Conservation (phyloP, 2,329 filamentous ascomycete species). For the Capronia coronata region DNA sequence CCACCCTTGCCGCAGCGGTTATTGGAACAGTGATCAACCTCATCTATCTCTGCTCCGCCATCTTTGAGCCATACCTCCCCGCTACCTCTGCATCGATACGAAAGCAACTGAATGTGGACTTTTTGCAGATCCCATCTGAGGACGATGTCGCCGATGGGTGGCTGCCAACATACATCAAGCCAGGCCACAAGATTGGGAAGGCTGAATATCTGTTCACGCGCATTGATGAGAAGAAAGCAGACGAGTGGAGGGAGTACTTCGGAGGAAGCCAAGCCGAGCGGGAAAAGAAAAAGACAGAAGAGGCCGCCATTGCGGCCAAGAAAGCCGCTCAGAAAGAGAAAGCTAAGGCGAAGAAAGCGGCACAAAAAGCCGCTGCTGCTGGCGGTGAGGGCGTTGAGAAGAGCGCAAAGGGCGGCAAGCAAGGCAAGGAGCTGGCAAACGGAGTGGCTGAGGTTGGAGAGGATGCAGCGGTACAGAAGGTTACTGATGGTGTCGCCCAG, state of each 20-base stretch:
- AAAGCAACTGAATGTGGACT: constrained; percentile 61
- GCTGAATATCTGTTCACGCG: constrained; percentile 73
- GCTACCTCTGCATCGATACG: constrained; percentile 69
- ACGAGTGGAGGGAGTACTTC: constrained; percentile 74
- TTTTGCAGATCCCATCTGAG: constrained; percentile 54
- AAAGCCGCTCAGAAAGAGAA: constrained; percentile 36
- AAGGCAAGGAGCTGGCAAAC: constrained; percentile 32
- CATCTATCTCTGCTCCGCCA: constrained; percentile 69
- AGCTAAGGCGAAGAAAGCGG: constrained; percentile 30
- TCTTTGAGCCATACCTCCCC: constrained; percentile 81
- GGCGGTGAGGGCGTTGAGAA: constrained; percentile 31
- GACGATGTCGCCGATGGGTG: constrained; percentile 52
- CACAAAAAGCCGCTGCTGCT: constrained; percentile 19
- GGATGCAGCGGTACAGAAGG: constrained; percentile 37
- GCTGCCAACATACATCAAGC: constrained; percentile 53
- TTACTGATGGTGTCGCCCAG: constrained; percentile 39
- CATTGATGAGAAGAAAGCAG: constrained; percentile 74
- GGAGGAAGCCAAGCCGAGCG: constrained; percentile 61
- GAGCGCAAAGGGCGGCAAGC: constrained; percentile 26
- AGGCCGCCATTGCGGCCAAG: constrained; percentile 33
- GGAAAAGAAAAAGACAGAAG: constrained; percentile 62
- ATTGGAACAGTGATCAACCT: constrained; percentile 78
- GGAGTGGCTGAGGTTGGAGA: constrained; percentile 32
- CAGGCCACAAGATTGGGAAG: constrained; percentile 74
- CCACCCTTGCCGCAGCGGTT: constrained; percentile 54